Base-by-base conservation (phyloP, 2,329 filamentous ascomycete species). In the Erysiphe pulchra region DNA sequence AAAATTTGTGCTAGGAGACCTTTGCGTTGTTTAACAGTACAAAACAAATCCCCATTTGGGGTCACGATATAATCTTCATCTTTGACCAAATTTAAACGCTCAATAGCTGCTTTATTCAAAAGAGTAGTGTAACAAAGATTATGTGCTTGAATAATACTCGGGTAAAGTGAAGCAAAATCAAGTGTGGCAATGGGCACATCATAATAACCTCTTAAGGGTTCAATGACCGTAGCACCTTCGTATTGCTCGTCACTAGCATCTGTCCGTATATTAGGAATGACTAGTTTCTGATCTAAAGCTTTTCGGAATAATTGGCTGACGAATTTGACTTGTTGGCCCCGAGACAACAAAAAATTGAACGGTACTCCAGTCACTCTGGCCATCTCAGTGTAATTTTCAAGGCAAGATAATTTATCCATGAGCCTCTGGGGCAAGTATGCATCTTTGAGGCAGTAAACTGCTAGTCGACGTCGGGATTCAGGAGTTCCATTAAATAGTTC, bases 351-450 rank as follows among this genome's bases (percentile, higher is more conserved):
- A 57, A 80, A 92, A 58, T 93, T 95, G 67, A 98, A 98, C 0
- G 90, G 90, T 4, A 98, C 87, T 54, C 90, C 90, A 24, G 92
- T 98, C 62, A 98, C 90, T 73, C 90, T 90, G 47, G 90, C 87
- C 90, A 98, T 98, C 63, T 98, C 90, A 0, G 90, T 95, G 57
- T 95, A 95, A 60, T 98, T 98, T 62, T 93, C 81, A n/a, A 98
- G 68, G 62, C 90, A 95, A 58, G 92, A 95, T 24, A 98, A 68
- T 61, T 98, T 98, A 58, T 98, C 90, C 77, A 98, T 86, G 45
- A 98, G 63, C 48, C 92, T 68, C 57, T 95, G 86, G 1, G 90
- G 90, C 3, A 98, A 68, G 56, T 93, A 98, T 0, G 90, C 90
- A 64, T 98, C 92, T 62, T 98, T 98, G 52, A 98, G 63, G 63